Percentiles rank a stretch among this genome's conserved stretches.
Conservation (phyloP, 768 basidiomycete species). For the Chalciporus chontae region DNA sequence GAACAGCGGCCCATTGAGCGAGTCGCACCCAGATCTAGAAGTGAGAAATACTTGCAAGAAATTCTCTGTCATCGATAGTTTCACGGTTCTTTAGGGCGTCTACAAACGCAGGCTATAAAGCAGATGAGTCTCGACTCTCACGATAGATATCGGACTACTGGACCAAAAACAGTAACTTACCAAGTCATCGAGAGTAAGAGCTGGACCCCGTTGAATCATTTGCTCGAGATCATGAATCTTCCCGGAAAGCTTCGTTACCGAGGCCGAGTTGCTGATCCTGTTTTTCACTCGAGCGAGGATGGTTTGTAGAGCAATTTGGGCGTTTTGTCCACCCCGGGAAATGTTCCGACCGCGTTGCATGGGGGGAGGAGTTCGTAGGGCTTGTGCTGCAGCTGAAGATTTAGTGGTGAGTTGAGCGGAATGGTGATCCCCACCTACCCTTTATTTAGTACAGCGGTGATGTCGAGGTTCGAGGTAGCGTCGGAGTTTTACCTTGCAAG, state of each 20-base stretch:
- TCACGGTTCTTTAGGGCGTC: slow-evolving; percentile 47
- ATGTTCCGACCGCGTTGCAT: background rate
- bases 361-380: background rate
- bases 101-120: slow-evolving; percentile 41
- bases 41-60: slow-evolving; percentile 44
- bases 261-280: background rate
- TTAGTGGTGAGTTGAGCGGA: background rate
- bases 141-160: background rate
- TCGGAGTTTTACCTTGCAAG: too few relatives aligned
- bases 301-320: slow-evolving; percentile 12
- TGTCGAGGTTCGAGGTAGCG: too few relatives aligned
- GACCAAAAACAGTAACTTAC: slow-evolving; percentile 16
- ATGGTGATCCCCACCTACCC: too few relatives aligned
- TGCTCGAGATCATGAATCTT: slow-evolving; percentile 29
- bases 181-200: slow-evolving; percentile 24
- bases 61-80: slow-evolving; percentile 53
- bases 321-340: background rate
- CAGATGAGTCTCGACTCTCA: background rate
- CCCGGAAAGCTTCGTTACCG: slow-evolving; percentile 4
- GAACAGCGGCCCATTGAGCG: slow-evolving; percentile 1
- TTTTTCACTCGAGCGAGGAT: slow-evolving; percentile 13
- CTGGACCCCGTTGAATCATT: slow-evolving; percentile 25
- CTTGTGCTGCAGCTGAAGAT: background rate
- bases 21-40: background rate
- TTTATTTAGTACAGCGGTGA: too few relatives aligned